Base-by-base conservation (phyloP, 495 filamentous ascomycete genomes). In the Neurospora africana region DNA sequence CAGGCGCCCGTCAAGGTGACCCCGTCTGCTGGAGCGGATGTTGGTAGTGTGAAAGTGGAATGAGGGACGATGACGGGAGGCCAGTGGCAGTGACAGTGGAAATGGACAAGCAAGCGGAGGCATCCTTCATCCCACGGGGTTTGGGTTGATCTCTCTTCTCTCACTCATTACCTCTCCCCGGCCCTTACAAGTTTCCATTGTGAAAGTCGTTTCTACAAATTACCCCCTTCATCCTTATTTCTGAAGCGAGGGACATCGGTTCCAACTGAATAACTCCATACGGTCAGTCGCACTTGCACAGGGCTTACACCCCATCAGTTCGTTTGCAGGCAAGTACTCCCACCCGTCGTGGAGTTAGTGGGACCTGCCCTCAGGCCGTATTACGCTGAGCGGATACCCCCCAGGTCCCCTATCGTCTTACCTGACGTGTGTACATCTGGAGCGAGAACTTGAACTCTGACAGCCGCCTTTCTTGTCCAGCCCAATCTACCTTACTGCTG, bases 401-500 rank as follows among this genome's bases (percentile, higher is more conserved):
- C 27, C 13, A 65, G 53, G 53, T 65, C 53, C 53, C 53, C 53
- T 65, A 17, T 65, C 27, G 53, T 65, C 53, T 33, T 65, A 35
- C 53, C 27, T 33, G 53, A 65, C 53, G 7, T 65, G 53, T 65
- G 53, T 33, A 65, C 53, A 27, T 65, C 27, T 65, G 53, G 23
- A 61, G 23, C 53, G 6, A 65, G 53, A 65, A 19, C 53, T 65
- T 33, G 27, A 65, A 65, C 53, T 65, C 27, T 65, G 53, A 65
- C 27, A 65, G 53, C 53, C 15, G 27, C 53, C 53, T 65, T 65
- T 65, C 70, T 74, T 72, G 72, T 72, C 70, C 71, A 79, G 78
- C 78, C 77, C 78, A 74, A 77, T 73, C 53, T 65, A n/a, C n/a
- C n/a, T n/a, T n/a, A 65, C 30, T 72, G 72, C 75, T 76, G 73